Percentiles rank a stretch among this genome's conserved stretches.
phyloP scores from a whole-genome alignment of 495 filamentous ascomycete species.

The Thermothielavioides terrestris region DNA sequence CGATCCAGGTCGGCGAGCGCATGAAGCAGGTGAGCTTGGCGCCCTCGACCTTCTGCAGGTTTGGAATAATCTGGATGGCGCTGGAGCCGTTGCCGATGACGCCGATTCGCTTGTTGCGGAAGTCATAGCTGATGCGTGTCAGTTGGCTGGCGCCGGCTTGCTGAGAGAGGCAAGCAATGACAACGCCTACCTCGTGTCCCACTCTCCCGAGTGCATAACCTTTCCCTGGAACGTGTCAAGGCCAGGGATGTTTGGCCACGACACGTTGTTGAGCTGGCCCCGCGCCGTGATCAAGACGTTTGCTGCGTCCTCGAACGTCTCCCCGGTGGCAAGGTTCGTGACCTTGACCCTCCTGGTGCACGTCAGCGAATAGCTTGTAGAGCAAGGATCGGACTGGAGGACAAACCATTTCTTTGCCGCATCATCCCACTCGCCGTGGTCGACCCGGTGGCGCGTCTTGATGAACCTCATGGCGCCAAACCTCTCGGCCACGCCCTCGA shows the following conservation, averaged over 20 bases:
- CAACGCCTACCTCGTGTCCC: conserved; percentile 35
- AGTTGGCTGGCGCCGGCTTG: too few species aligned
- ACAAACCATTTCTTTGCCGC: conserved; percentile 44
- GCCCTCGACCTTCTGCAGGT: conserved; percentile 47
- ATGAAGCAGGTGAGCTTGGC: conserved; percentile 56
- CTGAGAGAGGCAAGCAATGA: too few species aligned
- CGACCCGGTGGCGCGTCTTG: conserved; percentile 33
- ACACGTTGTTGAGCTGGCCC: conserved; percentile 53
- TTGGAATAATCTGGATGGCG: conserved; percentile 62
- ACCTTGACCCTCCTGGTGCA: conserved; percentile 22
- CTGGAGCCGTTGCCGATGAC: conserved; percentile 55
- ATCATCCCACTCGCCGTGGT: conserved; percentile 47
- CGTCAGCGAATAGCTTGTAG: background rate
- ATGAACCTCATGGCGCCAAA: conserved; percentile 46
- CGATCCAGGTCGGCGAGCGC: conserved; percentile 60
- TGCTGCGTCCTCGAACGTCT: conserved; percentile 31
- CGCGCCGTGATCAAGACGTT: conserved; percentile 58
- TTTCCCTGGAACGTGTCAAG: conserved; percentile 47
- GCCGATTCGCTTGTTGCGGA: conserved; percentile 44
- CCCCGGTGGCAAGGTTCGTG: conserved; percentile 25
- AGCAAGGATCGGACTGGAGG: background rate
- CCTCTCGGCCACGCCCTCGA: conserved; percentile 49
- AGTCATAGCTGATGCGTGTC: conserved; percentile 33
- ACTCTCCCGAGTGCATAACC: conserved; percentile 46
- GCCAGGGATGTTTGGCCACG: conserved; percentile 51